A percentile compares a stretch with the other conserved stretches of the same genome.
phyloP scores from a whole-genome alignment of 2,329 filamentous ascomycete species.

The Fusarium newnesense region DNA sequence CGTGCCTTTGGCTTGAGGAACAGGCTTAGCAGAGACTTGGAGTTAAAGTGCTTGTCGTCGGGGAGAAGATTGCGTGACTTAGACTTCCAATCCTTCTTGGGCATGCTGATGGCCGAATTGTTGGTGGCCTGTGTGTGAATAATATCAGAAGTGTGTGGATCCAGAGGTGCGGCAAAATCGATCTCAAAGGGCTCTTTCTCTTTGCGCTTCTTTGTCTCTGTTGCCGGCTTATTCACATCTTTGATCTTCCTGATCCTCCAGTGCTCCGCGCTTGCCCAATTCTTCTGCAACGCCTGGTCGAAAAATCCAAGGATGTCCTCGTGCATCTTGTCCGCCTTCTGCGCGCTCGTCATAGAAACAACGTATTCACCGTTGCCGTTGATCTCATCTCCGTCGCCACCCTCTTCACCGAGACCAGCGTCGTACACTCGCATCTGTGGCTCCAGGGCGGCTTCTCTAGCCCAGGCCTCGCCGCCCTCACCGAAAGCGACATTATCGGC shows the following conservation, averaged over 20 bases:
- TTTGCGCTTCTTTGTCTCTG: constrained; percentile 75
- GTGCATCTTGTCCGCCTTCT: constrained; percentile 75
- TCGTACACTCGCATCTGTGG: constrained; percentile 86
- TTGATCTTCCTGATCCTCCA: constrained; percentile 98
- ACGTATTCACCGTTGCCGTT: constrained; percentile 76
- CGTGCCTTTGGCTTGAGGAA: constrained; percentile 96
- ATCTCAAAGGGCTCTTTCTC: constrained; percentile 98
- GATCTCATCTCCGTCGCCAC: constrained; percentile 49
- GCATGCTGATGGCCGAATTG: constrained; percentile 83
- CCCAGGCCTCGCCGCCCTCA: constrained; percentile 96
- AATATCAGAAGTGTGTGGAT: constrained; percentile 74
- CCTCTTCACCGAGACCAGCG: constrained; percentile 69
- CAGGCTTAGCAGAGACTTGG: constrained; percentile 84
- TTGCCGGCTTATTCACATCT: constrained; percentile 72
- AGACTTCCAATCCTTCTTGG: constrained; percentile 95
- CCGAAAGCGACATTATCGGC: constrained; percentile 85
- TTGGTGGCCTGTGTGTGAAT: constrained; percentile 85
- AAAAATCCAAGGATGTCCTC: constrained; percentile 99
- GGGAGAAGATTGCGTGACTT: constrained; percentile 93
- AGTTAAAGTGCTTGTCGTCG: constrained; percentile 98
- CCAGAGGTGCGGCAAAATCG: constrained; percentile 83
- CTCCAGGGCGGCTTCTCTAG: constrained; percentile 85
- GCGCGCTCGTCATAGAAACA: constrained; percentile 78
- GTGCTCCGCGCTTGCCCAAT: constrained; percentile 98
- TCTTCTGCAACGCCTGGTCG: constrained; percentile 94